A percentile compares a stretch with the other conserved stretches of the same genome.
These are phyloP conservation scores for Linum trigynum DNA, from an alignment of 345 rosid genomes.

Conservation along the genomic window DNA sequence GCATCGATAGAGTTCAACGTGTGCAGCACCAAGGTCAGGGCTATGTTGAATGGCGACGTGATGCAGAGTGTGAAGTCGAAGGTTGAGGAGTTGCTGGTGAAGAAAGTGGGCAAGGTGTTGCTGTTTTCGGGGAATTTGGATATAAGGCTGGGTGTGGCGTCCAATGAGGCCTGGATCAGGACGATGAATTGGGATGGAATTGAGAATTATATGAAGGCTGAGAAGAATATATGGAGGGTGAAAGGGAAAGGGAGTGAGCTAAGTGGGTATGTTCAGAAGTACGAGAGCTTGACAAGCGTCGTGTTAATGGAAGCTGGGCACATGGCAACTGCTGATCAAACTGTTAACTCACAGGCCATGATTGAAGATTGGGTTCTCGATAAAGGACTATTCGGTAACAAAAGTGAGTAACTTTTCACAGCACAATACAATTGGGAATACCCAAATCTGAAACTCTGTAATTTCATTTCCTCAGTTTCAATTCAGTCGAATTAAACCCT, in stretches of 20 bases:
- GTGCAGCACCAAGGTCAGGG: constrained; percentile 40
- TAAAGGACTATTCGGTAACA: constrained; percentile 30
- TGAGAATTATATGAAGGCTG: constrained; percentile 33
- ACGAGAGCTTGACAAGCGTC: constrained; percentile 42
- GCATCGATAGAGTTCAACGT: constrained; percentile 35
- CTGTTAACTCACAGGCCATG: constrained; percentile 52
- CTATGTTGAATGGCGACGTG: constrained; percentile 34
- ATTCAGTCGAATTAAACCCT: too few species aligned
- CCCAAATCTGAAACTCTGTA: too few species aligned
- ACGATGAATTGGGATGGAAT: constrained; percentile 59
- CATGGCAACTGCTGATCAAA: constrained; percentile 57
- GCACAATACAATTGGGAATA: too few species aligned
- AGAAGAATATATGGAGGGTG: constrained; percentile 56
- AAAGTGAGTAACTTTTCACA: too few species aligned
- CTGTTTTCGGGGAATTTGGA: constrained; percentile 59
- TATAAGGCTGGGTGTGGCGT: constrained; percentile 57
- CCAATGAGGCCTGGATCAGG: constrained; percentile 70
- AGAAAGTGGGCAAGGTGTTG: constrained; percentile 32
- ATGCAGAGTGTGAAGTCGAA: constrained; percentile 67
- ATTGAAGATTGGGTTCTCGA: constrained; percentile 65
- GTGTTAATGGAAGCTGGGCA: constrained; percentile 62
- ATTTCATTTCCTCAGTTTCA: too few species aligned
- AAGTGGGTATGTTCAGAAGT: constrained; percentile 66
- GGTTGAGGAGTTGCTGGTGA: constrained; percentile 52
- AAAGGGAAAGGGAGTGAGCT: constrained; percentile 17